These are phyloP conservation scores for Colletotrichum paranaense DNA, from an alignment of 2,329 filamentous ascomycete genomes.

Conservation along the genomic window DNA sequence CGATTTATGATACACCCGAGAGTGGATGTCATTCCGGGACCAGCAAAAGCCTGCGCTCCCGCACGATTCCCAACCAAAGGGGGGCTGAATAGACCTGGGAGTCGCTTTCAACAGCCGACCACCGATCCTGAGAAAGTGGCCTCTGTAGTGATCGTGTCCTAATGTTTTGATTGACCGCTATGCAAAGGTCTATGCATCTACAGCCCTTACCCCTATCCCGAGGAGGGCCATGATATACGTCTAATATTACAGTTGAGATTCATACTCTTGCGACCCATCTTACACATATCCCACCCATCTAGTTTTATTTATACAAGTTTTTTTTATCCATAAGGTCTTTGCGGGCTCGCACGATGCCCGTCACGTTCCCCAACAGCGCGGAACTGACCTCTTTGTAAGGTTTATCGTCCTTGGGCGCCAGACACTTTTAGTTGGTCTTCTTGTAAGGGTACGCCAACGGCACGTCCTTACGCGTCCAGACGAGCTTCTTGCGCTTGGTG, in stretches of 20 bases:
- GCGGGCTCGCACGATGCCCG: background rate
- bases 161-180: background rate
- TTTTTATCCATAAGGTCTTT: background rate
- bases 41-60: conserved; percentile 28
- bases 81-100: conserved; percentile 19
- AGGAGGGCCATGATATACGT: background rate
- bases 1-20: background rate
- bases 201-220: background rate
- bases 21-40: conserved; percentile 25
- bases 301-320: background rate
- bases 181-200: conserved; percentile 5
- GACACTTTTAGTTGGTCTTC: conserved; percentile 20
- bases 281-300: background rate
- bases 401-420: no score
- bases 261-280: background rate
- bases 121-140: background rate
- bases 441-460: conserved; percentile 73
- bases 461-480: conserved; percentile 88
- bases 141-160: background rate
- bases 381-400: no score
- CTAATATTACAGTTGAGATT: conserved; percentile 8
- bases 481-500: conserved; percentile 90
- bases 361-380: background rate
- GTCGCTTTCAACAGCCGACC: conserved; percentile 19
- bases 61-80: background rate